Evolutionary conservation across 2,329 filamentous ascomycete species (phyloP).

Genomic region (Elsinoe necatrix): DNA sequence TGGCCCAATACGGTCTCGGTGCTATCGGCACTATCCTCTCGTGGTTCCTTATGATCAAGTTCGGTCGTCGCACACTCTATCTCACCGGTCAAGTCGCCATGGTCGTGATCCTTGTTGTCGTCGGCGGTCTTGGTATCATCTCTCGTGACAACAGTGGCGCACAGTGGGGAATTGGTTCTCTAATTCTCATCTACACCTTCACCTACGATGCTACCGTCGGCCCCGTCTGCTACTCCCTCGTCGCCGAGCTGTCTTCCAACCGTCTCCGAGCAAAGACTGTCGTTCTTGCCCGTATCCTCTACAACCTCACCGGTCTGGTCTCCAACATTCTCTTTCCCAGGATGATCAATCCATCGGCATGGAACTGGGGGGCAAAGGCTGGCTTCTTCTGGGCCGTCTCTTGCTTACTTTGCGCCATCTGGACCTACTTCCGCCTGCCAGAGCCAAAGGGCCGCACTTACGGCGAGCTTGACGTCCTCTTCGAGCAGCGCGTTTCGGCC

Average conservation of each 20-base stretch:
- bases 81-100: constrained; percentile 22
- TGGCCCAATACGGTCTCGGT: constrained; percentile 33
- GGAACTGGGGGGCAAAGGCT: constrained; percentile 31
- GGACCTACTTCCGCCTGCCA: constrained; percentile 38
- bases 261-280: constrained; percentile 26
- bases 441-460: constrained; percentile 37
- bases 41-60: constrained; percentile 27
- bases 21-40: constrained; percentile 28
- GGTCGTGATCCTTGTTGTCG: constrained; percentile 20
- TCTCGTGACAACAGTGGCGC: constrained; percentile 17
- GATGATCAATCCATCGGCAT: constrained; percentile 25
- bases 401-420: constrained; percentile 30
- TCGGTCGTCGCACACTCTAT: constrained; percentile 32
- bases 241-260: constrained; percentile 26
- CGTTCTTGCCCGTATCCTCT: constrained; percentile 25
- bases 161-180: constrained; percentile 23
- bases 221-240: constrained; percentile 23
- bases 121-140: constrained; percentile 23
- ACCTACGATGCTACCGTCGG: constrained; percentile 49
- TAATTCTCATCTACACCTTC: constrained; percentile 30
- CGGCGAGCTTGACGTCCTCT: constrained; percentile 37
- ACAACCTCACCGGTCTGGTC: constrained; percentile 24
- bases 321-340: constrained; percentile 23
- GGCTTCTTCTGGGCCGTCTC: constrained; percentile 38
- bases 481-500: constrained; percentile 33